Percentiles rank a stretch among this genome's conserved stretches.
phyloP scores from a whole-genome alignment of 202 grass and related monocot species.

The Zoysia matrella region DNA sequence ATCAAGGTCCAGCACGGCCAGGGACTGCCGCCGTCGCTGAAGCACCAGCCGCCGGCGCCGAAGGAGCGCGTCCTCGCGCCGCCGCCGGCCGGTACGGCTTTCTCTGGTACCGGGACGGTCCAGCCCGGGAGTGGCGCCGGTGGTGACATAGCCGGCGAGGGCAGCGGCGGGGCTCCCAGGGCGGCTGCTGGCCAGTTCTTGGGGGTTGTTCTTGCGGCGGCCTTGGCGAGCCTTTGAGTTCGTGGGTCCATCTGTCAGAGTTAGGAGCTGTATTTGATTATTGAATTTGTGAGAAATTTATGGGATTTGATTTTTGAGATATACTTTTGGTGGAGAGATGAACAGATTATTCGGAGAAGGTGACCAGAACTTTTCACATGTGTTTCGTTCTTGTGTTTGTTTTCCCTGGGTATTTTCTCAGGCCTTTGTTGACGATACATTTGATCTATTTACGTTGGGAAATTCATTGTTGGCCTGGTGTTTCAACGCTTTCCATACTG shows the following conservation, averaged over 20 bases:
- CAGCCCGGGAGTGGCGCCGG: constrained; percentile 16
- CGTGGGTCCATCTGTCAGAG: not conserved
- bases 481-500: too few species aligned
- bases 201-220: not conserved
- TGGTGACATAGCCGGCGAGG: constrained; percentile 26
- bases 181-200: not conserved
- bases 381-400: too few species aligned
- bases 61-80: constrained; percentile 42
- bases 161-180: constrained; percentile 4
- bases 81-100: constrained; percentile 36
- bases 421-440: too few species aligned
- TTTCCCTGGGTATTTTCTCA: too few species aligned
- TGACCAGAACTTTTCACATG: too few species aligned
- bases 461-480: too few species aligned
- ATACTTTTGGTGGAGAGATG: not conserved
- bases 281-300: not conserved
- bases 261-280: not conserved
- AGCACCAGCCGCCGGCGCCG: constrained; percentile 47
- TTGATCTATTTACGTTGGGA: too few species aligned
- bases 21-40: constrained; percentile 58
- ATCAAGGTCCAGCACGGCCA: constrained; percentile 71
- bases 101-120: constrained; percentile 21
- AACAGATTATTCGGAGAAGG: not conserved
- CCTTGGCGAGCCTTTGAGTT: constrained; percentile 19
- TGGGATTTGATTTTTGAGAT: not conserved